Conservation (phyloP, 768 basidiomycete species). For the Leucocoprinus sp. region DNA sequence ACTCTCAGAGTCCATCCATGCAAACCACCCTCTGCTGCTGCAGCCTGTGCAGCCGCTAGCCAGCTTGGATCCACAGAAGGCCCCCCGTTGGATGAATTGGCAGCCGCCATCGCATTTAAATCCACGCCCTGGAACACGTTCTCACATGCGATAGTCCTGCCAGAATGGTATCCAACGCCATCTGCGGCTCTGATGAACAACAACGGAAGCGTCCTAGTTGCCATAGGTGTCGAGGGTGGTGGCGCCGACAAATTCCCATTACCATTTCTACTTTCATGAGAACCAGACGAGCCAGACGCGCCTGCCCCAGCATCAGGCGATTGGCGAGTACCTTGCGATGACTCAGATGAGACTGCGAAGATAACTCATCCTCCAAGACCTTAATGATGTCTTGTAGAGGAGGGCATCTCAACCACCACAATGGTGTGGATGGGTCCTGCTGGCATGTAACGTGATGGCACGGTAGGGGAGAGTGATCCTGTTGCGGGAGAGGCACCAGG, state of each 20-base stretch:
- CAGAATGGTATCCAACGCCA: conserved; percentile 87
- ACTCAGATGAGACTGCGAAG: conserved; percentile 22
- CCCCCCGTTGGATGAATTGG: conserved; percentile 37
- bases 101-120: conserved; percentile 38
- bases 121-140: conserved; percentile 70
- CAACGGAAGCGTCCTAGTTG: conserved; percentile 66
- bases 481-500: conserved; percentile 21
- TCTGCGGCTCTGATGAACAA: conserved; percentile 76
- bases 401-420: conserved; percentile 82
- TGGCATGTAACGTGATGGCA: conserved; percentile 41
- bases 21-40: conserved; percentile 56
- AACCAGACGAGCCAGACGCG: conserved; percentile 14
- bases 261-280: conserved; percentile 20
- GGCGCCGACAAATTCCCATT: conserved; percentile 13
- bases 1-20: conserved; percentile 78
- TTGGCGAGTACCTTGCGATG: conserved; percentile 26
- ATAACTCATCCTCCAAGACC: conserved; percentile 65
- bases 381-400: conserved; percentile 66
- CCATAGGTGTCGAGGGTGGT: conserved; percentile 32
- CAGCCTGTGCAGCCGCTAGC: conserved; percentile 69
- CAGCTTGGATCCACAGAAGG: conserved; percentile 52
- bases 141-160: conserved; percentile 75
- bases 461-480: conserved; percentile 20
- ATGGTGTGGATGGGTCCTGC: conserved; percentile 62
- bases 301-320: conserved; percentile 22